These are phyloP conservation scores for Apiotrichum brassicae DNA, from an alignment of 1,284 basidiomycete genomes.

Conservation along the genomic window DNA sequence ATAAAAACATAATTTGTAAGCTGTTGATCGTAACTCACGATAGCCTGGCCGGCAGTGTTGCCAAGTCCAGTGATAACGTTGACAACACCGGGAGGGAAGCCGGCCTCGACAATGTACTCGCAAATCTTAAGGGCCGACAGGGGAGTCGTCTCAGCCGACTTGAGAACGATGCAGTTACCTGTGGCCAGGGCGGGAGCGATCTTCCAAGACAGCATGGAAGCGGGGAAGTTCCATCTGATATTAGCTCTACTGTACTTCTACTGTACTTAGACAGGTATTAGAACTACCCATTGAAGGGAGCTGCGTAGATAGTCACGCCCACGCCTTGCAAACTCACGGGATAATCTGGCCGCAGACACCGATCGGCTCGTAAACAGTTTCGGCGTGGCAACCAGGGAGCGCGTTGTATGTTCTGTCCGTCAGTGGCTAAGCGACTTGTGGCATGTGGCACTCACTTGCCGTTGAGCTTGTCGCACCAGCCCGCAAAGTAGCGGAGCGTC, in stretches of 20 bases:
- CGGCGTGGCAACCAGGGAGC: slow-evolving; percentile 49
- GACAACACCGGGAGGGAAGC: slow-evolving; percentile 80
- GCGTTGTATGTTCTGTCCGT: slow-evolving; percentile 12
- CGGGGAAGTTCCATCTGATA: slow-evolving; percentile 66
- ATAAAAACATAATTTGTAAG: too few species aligned
- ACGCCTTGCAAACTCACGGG: too few species aligned
- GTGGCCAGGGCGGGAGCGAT: slow-evolving; percentile 78
- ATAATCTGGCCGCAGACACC: slow-evolving; percentile 4
- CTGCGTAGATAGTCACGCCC: too few species aligned
- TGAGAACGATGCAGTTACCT: slow-evolving; percentile 25
- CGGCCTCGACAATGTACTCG: slow-evolving; percentile 67
- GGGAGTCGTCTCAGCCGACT: slow-evolving; percentile 67
- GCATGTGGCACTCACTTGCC: slow-evolving; percentile 55
- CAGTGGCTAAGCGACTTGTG: too few species aligned
- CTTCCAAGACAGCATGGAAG: slow-evolving; percentile 85
- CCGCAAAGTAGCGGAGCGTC: slow-evolving; percentile 58
- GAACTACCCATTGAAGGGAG: too few species aligned
- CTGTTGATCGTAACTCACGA: slow-evolving; percentile 40
- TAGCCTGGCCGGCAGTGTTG: slow-evolving; percentile 46
- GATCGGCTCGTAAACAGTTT: slow-evolving; percentile 15
- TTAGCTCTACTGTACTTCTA: neutral
- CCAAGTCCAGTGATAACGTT: slow-evolving; percentile 80
- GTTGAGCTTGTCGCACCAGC: slow-evolving; percentile 62
- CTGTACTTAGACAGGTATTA: neutral
- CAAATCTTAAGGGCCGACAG: slow-evolving; percentile 61